Percentiles rank a stretch among this genome's conserved stretches.
Conservation (phyloP, 2,329 filamentous ascomycete species). For the Fusarium sarcochroum region DNA sequence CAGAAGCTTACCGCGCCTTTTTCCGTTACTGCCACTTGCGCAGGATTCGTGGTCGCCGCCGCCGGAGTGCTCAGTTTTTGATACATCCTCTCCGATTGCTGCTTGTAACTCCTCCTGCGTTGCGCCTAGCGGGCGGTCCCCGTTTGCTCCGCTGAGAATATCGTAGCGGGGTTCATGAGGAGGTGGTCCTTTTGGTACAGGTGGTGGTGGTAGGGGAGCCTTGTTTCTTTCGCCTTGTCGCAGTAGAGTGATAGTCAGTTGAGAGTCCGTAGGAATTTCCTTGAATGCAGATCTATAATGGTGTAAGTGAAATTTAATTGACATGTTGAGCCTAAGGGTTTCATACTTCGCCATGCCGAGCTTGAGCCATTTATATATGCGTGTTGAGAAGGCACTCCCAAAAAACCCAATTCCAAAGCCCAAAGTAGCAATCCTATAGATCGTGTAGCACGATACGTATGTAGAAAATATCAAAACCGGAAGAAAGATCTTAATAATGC, state of each 20-base stretch:
- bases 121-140: conserved; percentile 18
- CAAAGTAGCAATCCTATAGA: conserved; percentile 1
- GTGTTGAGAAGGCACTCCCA: neutral
- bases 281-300: conserved; percentile 79
- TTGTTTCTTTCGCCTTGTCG: conserved; percentile 83
- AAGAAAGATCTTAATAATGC: neutral
- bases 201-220: conserved; percentile 74
- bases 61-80: conserved; percentile 47
- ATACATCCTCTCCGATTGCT: conserved; percentile 63
- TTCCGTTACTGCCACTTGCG: conserved; percentile 59
- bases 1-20: conserved; percentile 61
- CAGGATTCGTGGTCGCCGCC: conserved; percentile 62
- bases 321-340: conserved; percentile 52
- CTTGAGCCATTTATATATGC: neutral
- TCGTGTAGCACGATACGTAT: neutral
- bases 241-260: conserved; percentile 81
- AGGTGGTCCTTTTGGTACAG: neutral
- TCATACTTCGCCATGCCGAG: conserved; percentile 67
- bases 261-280: conserved; percentile 84
- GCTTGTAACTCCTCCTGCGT: conserved; percentile 69
- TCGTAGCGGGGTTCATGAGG: neutral
- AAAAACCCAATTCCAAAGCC: conserved; percentile 11
- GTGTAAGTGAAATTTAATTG: conserved; percentile 56
- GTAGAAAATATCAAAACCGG: neutral
- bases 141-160: conserved; percentile 58